Conservation (phyloP, 371 early-diverging fungal species). For the Mucor piriformis region DNA sequence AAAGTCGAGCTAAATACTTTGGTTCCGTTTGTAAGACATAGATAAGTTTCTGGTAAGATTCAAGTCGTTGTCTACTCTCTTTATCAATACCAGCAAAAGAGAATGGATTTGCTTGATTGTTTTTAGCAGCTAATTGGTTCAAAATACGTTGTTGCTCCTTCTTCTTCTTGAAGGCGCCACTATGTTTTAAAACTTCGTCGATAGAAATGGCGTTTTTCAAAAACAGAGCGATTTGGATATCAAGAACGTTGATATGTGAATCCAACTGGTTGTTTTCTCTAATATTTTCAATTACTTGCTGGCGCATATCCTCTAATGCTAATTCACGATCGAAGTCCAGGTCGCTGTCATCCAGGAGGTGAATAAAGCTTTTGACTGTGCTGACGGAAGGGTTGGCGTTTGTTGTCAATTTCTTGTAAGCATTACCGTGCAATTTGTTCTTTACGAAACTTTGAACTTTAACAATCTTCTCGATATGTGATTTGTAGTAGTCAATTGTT, state of each 20-base stretch:
- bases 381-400: conserved; percentile 78
- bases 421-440: conserved; percentile 78
- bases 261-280: conserved; percentile 89
- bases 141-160: conserved; percentile 52
- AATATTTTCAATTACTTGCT: conserved; percentile 84
- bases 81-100: conserved; percentile 81
- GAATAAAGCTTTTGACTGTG: conserved; percentile 85
- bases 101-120: conserved; percentile 27
- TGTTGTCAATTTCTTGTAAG: conserved; percentile 79
- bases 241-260: conserved; percentile 83
- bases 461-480: conserved; percentile 75
- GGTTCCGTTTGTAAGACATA: conserved; percentile 98
- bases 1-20: conserved; percentile 80
- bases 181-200: conserved; percentile 83
- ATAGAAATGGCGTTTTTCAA: conserved; percentile 95
- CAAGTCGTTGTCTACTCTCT: conserved; percentile 74
- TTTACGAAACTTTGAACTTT: conserved; percentile 86
- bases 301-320: conserved; percentile 85
- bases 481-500: conserved; percentile 63
- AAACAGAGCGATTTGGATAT: conserved; percentile 96
- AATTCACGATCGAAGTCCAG: conserved; percentile 92
- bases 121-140: conserved; percentile 28
- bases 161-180: conserved; percentile 60
- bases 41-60: conserved; percentile 90
- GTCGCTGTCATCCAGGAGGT: conserved; percentile 89